These are phyloP conservation scores for Bryoglossum gracile DNA, from an alignment of 495 filamentous ascomycete species.

Conservation along the genomic window DNA sequence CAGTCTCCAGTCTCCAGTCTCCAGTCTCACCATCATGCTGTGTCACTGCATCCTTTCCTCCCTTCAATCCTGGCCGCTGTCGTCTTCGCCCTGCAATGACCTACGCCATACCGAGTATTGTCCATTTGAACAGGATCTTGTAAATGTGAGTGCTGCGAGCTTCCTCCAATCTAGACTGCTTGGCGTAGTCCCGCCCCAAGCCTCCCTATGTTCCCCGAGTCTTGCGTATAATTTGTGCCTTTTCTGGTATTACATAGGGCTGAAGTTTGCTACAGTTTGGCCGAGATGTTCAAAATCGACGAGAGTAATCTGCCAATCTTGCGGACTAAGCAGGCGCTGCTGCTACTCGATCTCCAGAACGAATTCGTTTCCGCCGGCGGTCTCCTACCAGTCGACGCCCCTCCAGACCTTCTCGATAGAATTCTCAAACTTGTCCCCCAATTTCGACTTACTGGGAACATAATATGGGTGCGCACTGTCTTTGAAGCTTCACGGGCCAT, in stretches of 20 bases:
- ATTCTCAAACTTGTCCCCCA: constrained; percentile 57
- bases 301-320: constrained; percentile 38
- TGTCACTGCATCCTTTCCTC: constrained; percentile 1
- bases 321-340: constrained; percentile 69
- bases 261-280: constrained; percentile 12
- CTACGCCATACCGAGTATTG: background rate
- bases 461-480: constrained; percentile 82
- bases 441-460: constrained; percentile 55
- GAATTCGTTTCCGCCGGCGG: constrained; percentile 73
- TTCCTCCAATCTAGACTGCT: background rate
- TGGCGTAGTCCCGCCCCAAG: background rate
- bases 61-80: background rate
- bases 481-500: constrained; percentile 42
- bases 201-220: background rate
- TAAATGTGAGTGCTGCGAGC: too few relatives aligned
- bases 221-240: background rate
- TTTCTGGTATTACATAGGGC: background rate
- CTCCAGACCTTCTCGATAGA: constrained; percentile 58
- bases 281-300: constrained; percentile 42
- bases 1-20: background rate
- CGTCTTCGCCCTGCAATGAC: constrained; percentile 10
- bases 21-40: constrained; percentile 10
- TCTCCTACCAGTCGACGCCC: constrained; percentile 56
- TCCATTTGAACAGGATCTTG: background rate
- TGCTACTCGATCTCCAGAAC: constrained; percentile 86